Base-by-base conservation (phyloP, 371 early-diverging fungal species). In the Mortierella polycephala region DNA sequence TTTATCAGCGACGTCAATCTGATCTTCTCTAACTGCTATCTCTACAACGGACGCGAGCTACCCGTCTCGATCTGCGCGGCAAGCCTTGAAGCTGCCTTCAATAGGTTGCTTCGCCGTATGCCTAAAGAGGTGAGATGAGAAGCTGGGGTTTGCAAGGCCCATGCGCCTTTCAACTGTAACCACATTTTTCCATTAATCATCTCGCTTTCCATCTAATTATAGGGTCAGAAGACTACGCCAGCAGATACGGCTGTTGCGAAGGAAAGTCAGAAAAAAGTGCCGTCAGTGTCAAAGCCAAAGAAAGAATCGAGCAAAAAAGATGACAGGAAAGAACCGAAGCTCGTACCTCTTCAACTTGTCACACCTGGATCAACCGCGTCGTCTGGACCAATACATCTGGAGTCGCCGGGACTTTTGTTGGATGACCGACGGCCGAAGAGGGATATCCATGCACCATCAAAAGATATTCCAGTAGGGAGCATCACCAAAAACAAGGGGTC, bases 1-100 rank as follows among this genome's bases (percentile, higher is more conserved):
- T 93, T 96, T 64, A 86, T 91, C 46, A 87, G 83, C 39, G 96
- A 96, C 73, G 84, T 95, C 47, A 85, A 91, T n/a, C 70, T 92
- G 30, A 92, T 96, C 46, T 90, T 96, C 71, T 82, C 85, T 57
- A 99, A 99, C 81, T 99, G 98, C 82, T 92, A 89, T 73, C 84
- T 88, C n/a, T 99, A 95, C 82, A 99, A 99, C 74, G 96, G 94
- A 14, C 86, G 81, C 58, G 94, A 90, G 60, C 86, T 93, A 16
- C 86, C 87, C 54, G 89, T 97, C 2, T 92, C 96, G 14, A 84
- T 84, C 69, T 86, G 91, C 75, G 96, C 93, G 18, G 82, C 85
- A 65, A 92, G 88, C 57, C 84, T 97, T 47, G 90, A 95, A 74
- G 84, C 83, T 18, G 88, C 91, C 52, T 94, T 95, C 82, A 85